Evolutionary conservation across 1,284 basidiomycete genomes (phyloP).

Genomic region (Mycena sp.): DNA sequence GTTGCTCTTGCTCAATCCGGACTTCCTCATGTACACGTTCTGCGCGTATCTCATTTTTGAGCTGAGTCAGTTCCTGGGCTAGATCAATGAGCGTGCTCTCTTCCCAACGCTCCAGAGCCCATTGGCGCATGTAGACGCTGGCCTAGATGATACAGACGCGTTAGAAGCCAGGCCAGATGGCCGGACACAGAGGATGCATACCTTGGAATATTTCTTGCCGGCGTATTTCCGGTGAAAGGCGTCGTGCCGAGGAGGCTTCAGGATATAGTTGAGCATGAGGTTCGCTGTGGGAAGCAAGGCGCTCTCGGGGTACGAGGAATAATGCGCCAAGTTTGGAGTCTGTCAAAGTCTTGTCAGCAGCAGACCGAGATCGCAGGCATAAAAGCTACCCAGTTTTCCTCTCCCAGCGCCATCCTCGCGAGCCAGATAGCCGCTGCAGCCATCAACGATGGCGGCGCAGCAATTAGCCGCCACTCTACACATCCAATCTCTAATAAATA

Average conservation of each 20-base stretch:
- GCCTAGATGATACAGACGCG: slow-evolving; percentile 47
- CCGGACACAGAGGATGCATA: slow-evolving; percentile 40
- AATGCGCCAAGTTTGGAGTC: slow-evolving; percentile 78
- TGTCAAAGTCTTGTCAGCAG: slow-evolving; percentile 22
- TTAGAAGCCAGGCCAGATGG: neutral
- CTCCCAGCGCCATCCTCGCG: slow-evolving; percentile 79
- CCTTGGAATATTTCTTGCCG: slow-evolving; percentile 84
- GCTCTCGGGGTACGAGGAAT: slow-evolving; percentile 87
- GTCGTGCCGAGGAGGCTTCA: slow-evolving; percentile 72
- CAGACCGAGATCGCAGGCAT: neutral
- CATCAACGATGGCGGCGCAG: slow-evolving; percentile 80
- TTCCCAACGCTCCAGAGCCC: slow-evolving; percentile 67
- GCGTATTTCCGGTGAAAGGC: slow-evolving; percentile 86
- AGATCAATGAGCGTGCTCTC: slow-evolving; percentile 58
- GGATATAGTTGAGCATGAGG: slow-evolving; percentile 88
- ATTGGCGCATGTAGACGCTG: slow-evolving; percentile 65
- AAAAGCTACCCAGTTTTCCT: slow-evolving; percentile 80
- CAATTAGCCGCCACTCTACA: slow-evolving; percentile 82
- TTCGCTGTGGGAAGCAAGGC: slow-evolving; percentile 87
- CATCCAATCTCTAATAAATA: slow-evolving; percentile 88
- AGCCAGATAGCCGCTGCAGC: slow-evolving; percentile 89
- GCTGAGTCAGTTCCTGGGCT: slow-evolving; percentile 52
- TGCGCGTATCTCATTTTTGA: slow-evolving; percentile 54
- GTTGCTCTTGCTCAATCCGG: slow-evolving; percentile 25
- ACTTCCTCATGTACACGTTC: slow-evolving; percentile 28